Evolutionary conservation across 169 alveolate species (phyloP).

Genomic region (Theileria orientalis): DNA sequence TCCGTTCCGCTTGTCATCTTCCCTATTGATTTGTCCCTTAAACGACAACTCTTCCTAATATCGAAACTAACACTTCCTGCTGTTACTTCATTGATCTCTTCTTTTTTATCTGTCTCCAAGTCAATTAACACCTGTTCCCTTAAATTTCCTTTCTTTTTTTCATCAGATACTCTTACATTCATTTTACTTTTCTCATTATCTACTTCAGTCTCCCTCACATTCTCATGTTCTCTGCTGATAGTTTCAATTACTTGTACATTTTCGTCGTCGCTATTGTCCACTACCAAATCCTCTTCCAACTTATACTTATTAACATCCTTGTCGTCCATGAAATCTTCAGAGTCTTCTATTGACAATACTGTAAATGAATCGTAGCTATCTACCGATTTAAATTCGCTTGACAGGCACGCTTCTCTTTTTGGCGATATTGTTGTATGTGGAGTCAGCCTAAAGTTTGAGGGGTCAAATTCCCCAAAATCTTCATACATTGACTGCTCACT

Average conservation of each 20-base stretch:
- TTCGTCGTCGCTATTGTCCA: not conserved
- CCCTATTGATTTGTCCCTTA: too few relatives aligned
- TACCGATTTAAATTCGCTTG: constrained; percentile 6
- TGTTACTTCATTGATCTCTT: not conserved
- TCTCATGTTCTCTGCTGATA: not conserved
- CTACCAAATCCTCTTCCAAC: not conserved
- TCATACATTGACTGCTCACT: constrained; percentile 8
- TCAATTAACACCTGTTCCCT: too few relatives aligned
- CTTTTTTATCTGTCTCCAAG: too few relatives aligned
- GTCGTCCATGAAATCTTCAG: not conserved
- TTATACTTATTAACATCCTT: not conserved
- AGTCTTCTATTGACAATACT: not conserved
- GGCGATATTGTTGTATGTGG: constrained; percentile 20
- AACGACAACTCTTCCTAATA: too few relatives aligned
- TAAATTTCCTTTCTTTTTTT: too few relatives aligned
- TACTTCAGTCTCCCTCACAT: not conserved
- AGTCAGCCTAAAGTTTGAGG: constrained; percentile 18
- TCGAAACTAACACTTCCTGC: not conserved
- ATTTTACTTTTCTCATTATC: not conserved
- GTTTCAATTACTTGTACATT: not conserved
- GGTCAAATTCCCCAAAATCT: constrained; percentile 17
- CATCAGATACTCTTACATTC: not conserved
- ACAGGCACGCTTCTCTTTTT: constrained; percentile 1
- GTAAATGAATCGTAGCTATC: not conserved
- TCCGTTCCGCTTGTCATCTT: not conserved